phyloP scores from a whole-genome alignment of 306 rosid genomes.

The Vigna nakashimae region DNA sequence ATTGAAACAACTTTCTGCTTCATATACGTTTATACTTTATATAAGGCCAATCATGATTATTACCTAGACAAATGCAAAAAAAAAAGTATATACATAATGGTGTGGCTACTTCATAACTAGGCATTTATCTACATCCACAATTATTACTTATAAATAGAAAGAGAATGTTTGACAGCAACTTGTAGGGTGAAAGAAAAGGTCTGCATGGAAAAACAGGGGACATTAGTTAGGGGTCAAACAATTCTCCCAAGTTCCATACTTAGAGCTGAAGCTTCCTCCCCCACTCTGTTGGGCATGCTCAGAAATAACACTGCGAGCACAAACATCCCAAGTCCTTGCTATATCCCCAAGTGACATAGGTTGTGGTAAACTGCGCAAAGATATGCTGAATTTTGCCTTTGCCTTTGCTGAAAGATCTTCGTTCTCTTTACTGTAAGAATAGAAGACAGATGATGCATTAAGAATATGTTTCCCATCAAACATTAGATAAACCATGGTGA shows the following conservation, averaged over 20 bases:
- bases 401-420: slow-evolving; percentile 87
- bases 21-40: not conserved
- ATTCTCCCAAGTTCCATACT: slow-evolving; percentile 86
- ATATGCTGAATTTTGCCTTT: slow-evolving; percentile 79
- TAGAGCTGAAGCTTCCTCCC: slow-evolving; percentile 94
- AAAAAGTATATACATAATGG: not conserved
- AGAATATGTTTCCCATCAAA: slow-evolving; percentile 14
- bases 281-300: slow-evolving; percentile 90
- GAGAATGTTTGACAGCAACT: slow-evolving; percentile 27
- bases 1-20: not conserved
- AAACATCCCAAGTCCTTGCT: slow-evolving; percentile 85
- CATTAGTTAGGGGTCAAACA: slow-evolving; percentile 61
- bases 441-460: slow-evolving; percentile 21
- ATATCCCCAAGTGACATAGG: slow-evolving; percentile 85
- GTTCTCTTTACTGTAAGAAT: slow-evolving; percentile 65
- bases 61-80: slow-evolving; percentile 8
- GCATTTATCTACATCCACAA: slow-evolving; percentile 4
- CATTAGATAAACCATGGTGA: not conserved
- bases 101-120: slow-evolving; percentile 19
- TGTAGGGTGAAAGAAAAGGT: slow-evolving; percentile 21
- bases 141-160: not conserved
- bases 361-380: slow-evolving; percentile 74
- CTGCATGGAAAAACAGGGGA: slow-evolving; percentile 20
- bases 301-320: slow-evolving; percentile 74
- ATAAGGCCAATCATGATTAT: not conserved